These are phyloP conservation scores for Limonium bicolor DNA, from an alignment of 148 eudicot genomes.

Conservation along the genomic window DNA sequence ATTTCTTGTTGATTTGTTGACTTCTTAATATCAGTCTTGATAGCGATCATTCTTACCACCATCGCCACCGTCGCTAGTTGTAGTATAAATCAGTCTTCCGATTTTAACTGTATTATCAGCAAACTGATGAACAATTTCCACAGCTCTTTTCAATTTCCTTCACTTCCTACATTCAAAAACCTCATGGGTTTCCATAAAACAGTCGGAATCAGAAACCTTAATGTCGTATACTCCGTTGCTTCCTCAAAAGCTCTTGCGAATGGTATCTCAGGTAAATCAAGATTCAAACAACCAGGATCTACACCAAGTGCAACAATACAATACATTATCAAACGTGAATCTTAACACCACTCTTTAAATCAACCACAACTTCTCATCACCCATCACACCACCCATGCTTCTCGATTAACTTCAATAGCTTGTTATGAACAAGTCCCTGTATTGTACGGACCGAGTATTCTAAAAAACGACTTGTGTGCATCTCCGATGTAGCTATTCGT, in stretches of 20 bases:
- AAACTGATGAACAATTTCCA: conserved; percentile 29
- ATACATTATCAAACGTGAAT: conserved; percentile 39
- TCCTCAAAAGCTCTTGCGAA: conserved; percentile 46
- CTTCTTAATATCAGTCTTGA: conserved; percentile 30
- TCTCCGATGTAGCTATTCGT: conserved; percentile 34
- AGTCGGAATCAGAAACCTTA: conserved; percentile 32
- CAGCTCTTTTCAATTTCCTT: conserved; percentile 23
- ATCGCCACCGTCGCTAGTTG: conserved; percentile 6
- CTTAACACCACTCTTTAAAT: conserved; percentile 37
- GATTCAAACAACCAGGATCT: conserved; percentile 28
- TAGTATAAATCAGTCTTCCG: conserved; percentile 21
- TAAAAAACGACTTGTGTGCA: conserved; percentile 31
- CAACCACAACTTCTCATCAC: conserved; percentile 3
- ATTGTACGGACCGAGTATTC: conserved; percentile 23
- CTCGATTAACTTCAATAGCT: conserved; percentile 25
- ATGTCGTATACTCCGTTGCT: conserved; percentile 29
- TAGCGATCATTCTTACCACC: too few species aligned
- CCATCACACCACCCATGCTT: conserved; percentile 2
- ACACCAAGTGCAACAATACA: conserved; percentile 43
- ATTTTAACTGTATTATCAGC: conserved; percentile 31
- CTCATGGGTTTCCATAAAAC: conserved; percentile 35
- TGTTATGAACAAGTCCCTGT: conserved; percentile 30
- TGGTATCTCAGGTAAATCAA: conserved; percentile 23
- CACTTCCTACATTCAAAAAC: conserved; percentile 21
- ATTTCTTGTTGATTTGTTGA: neutral